Conservation (phyloP, 2,329 filamentous ascomycete genomes). For the Pestalotiopsis sp. region DNA sequence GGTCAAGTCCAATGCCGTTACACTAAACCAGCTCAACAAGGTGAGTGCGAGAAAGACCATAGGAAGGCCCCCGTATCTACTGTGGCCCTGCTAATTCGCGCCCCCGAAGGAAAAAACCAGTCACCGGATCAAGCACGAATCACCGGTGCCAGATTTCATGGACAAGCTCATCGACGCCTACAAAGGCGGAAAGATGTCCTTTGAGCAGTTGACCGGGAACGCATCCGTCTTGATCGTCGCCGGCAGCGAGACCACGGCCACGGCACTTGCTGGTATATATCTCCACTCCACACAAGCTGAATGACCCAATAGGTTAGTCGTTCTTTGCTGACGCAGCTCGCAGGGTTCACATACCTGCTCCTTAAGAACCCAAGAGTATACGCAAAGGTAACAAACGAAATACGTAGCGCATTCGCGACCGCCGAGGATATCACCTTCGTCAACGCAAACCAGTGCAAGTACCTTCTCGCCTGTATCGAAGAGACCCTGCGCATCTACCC, state of each 20-base stretch:
- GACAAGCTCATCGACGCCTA: constrained; percentile 23
- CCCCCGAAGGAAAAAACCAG: constrained; percentile 19
- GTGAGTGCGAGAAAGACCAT: background rate
- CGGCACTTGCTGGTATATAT: constrained; percentile 18
- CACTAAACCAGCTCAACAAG: background rate
- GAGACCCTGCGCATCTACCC: constrained; percentile 45
- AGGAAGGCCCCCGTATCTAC: background rate
- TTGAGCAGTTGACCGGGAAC: constrained; percentile 19
- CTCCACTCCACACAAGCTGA: background rate
- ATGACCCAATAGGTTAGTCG: background rate
- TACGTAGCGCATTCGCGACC: constrained; percentile 37
- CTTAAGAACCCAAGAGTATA: background rate
- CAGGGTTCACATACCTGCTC: constrained; percentile 5
- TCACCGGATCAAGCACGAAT: constrained; percentile 17
- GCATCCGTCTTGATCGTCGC: constrained; percentile 21
- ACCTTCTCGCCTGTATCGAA: constrained; percentile 42
- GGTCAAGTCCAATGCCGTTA: background rate
- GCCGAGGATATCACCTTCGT: constrained; percentile 41
- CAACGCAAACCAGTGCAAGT: constrained; percentile 32
- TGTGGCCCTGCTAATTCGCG: background rate
- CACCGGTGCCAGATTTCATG: constrained; percentile 22
- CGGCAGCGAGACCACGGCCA: constrained; percentile 24
- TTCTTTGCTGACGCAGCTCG: background rate
- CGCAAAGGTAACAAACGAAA: constrained; percentile 31
- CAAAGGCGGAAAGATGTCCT: constrained; percentile 20